phyloP scores from a whole-genome alignment of 768 basidiomycete genomes.

The Leucogyrophana mollusca region DNA sequence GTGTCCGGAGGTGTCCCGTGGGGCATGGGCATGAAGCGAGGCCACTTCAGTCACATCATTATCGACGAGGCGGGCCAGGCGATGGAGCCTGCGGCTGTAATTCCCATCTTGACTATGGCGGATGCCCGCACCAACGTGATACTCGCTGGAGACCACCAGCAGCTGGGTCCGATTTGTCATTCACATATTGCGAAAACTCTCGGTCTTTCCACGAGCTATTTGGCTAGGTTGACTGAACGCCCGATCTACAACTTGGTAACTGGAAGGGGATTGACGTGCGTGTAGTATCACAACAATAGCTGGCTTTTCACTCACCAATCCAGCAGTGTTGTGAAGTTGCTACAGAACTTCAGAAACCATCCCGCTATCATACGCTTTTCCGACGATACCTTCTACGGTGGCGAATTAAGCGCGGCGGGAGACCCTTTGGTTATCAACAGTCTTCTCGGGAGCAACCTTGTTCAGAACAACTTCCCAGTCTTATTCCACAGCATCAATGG shows the following conservation, averaged over 20 bases:
- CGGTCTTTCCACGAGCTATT: slow-evolving; percentile 32
- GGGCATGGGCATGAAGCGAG: slow-evolving; percentile 45
- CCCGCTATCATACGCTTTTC: slow-evolving; percentile 53
- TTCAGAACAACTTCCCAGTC: slow-evolving; percentile 23
- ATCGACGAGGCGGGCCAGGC: slow-evolving; percentile 68
- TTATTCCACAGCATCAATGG: slow-evolving; percentile 35
- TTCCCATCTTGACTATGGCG: slow-evolving; percentile 34
- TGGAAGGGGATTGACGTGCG: slow-evolving; percentile 30
- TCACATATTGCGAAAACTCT: slow-evolving; percentile 23
- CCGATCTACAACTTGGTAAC: slow-evolving; percentile 23
- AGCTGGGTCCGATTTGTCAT: slow-evolving; percentile 37
- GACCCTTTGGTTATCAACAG: slow-evolving; percentile 21
- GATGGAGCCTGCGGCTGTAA: slow-evolving; percentile 57
- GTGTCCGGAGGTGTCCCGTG: slow-evolving; percentile 49
- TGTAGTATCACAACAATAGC: neutral
- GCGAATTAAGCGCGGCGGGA: slow-evolving; percentile 29
- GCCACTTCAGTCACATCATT: slow-evolving; percentile 61
- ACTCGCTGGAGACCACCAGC: slow-evolving; percentile 36
- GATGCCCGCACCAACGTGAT: slow-evolving; percentile 33
- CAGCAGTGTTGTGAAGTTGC: slow-evolving; percentile 53
- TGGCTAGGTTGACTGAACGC: slow-evolving; percentile 33
- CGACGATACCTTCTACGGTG: slow-evolving; percentile 43
- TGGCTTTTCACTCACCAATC: neutral
- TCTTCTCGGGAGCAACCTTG: slow-evolving; percentile 24
- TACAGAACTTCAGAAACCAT: slow-evolving; percentile 61